Evolutionary conservation across 2,329 filamentous ascomycete species (phyloP), one percentile per base, ranked within the genome.

Genomic region (Alternaria brassicicola): DNA sequence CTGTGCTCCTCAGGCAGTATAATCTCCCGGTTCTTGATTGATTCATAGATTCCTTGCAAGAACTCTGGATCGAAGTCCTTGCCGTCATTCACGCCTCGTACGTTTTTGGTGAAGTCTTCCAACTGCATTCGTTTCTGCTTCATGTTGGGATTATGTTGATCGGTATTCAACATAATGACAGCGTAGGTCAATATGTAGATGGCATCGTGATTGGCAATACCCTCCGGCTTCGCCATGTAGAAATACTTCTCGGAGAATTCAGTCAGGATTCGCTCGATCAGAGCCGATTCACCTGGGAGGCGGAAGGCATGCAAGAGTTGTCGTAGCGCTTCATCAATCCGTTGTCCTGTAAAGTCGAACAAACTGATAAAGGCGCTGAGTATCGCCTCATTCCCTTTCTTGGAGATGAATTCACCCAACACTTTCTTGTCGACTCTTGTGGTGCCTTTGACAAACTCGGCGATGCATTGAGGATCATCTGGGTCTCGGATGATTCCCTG

Each of bases 1-100:
- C 97, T 93, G 75, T 98, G 95, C 78, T 99, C 95, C 65, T 98
- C 95, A 0, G 95, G 95, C 21, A 99, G 81, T 64, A 99, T 97
- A 63, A 99, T 99, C 78, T 99, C 95, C 65, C 95, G 92, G 17
- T 87, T 88, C 74, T 90, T 92, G 80, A 99, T 99, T 0, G 92
- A 92, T 68, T 97, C 88, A 71, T 89, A 99, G 54, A 98, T 97
- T 2, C 86, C 86, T 72, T 93, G 86, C 0, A 99, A 83, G 72
- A 94, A 98, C 62, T 93, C 89, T 0, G 86, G 84, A 6, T 89
- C 85, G 74, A 98, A 99, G 73, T 99, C 89, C 65, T 92, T 85
- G 52, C 90, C 91, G 25, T 85, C 88, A 70, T 99, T 99, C 31
- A 95, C 90, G 10, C 94, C 94, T 38, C 93, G 86, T n/a, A 99